Conservation (phyloP, 768 basidiomycete genomes). For the Psilocybe sp. region DNA sequence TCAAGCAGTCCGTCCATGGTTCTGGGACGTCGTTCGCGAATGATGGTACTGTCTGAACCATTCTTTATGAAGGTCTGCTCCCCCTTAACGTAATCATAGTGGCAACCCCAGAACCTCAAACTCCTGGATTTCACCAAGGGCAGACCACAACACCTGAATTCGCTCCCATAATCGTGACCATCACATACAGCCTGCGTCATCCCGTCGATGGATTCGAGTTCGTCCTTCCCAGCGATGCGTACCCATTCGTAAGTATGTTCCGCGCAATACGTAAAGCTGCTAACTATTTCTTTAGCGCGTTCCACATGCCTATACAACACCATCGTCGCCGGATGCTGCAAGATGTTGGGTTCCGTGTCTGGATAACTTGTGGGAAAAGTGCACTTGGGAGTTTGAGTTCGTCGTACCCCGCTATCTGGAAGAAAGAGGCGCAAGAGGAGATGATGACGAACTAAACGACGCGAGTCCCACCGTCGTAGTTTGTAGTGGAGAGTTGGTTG, state of each 20-base stretch:
- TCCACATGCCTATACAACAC: slow-evolving; percentile 89
- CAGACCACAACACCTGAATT: slow-evolving; percentile 54
- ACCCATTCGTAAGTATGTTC: slow-evolving; percentile 69
- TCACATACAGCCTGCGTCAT: slow-evolving; percentile 79
- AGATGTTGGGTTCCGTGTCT: slow-evolving; percentile 98
- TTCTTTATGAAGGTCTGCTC: background rate
- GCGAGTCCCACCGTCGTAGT: slow-evolving; percentile 81
- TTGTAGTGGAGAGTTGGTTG: slow-evolving; percentile 91
- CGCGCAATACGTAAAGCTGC: slow-evolving; percentile 1
- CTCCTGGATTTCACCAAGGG: slow-evolving; percentile 41
- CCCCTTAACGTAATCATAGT: slow-evolving; percentile 32
- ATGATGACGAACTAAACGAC: slow-evolving; percentile 53
- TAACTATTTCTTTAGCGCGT: slow-evolving; percentile 58
- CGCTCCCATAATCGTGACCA: slow-evolving; percentile 69
- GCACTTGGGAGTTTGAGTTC: slow-evolving; percentile 98
- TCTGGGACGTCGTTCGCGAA: slow-evolving; percentile 49
- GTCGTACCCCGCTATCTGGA: slow-evolving; percentile 85
- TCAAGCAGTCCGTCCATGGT: slow-evolving; percentile 56
- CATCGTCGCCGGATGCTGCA: slow-evolving; percentile 87
- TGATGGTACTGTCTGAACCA: slow-evolving; percentile 25
- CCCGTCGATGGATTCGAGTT: slow-evolving; percentile 87
- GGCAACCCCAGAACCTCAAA: slow-evolving; percentile 83
- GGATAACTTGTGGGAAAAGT: slow-evolving; percentile 93
- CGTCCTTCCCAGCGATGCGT: slow-evolving; percentile 74
- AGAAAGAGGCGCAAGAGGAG: slow-evolving; percentile 44